Percentiles rank a stretch among this genome's conserved stretches.
These are phyloP conservation scores for Apophysomyces sp. DNA, from an alignment of 371 early-diverging fungal species.

Conservation along the genomic window DNA sequence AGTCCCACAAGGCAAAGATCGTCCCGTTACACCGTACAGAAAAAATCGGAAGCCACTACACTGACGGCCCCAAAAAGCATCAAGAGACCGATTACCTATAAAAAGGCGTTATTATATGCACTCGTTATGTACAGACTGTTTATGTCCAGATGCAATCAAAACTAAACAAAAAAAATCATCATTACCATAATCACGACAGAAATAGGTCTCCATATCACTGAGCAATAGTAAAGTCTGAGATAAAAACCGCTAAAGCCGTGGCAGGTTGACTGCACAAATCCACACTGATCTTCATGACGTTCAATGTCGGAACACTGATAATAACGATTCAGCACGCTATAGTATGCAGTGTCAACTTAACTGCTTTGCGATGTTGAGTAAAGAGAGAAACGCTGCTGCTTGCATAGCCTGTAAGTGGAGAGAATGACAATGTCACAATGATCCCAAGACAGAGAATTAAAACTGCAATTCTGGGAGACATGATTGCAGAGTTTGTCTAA, in stretches of 20 bases:
- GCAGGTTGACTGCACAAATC: constrained; percentile 54
- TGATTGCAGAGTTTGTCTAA: background rate
- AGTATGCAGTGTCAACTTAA: background rate
- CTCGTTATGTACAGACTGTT: background rate
- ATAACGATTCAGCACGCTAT: background rate
- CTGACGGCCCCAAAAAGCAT: constrained; percentile 65
- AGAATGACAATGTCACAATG: background rate
- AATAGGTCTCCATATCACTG: constrained; percentile 39
- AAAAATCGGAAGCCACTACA: constrained; percentile 70
- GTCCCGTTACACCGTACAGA: constrained; percentile 45
- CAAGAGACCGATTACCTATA: constrained; percentile 36
- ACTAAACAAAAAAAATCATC: background rate
- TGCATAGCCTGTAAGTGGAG: background rate
- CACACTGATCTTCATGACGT: constrained; percentile 51
- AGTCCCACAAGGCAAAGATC: background rate
- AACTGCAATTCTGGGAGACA: background rate
- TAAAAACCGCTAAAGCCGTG: constrained; percentile 54
- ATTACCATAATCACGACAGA: constrained; percentile 45
- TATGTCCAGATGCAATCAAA: constrained; percentile 1
- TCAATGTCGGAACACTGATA: constrained; percentile 52
- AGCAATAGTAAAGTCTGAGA: constrained; percentile 63
- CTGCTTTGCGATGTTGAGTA: background rate
- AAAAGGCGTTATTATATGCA: background rate
- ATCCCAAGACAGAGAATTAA: background rate
- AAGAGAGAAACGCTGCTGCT: background rate